Evolutionary conservation across 2,329 filamentous ascomycete species (phyloP), one percentile per base, ranked within the genome.

Genomic region (Cordyceps pruinosa): DNA sequence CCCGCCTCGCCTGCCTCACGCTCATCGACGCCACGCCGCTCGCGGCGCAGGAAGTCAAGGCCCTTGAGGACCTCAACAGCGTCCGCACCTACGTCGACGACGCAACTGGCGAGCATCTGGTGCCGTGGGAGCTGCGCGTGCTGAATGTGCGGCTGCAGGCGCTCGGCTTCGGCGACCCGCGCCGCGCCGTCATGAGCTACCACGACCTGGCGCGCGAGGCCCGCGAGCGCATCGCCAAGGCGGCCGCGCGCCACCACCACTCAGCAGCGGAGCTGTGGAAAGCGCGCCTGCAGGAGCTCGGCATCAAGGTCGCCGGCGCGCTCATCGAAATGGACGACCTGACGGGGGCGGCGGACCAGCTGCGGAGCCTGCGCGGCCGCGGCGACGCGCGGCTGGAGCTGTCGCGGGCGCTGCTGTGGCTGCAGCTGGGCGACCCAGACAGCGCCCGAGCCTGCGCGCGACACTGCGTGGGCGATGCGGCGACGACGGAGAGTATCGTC

Each of bases 271-370:
- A 79, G 61, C 64, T 87, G 6, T 97, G 93, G 93, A 84, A 82
- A 62, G 72, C 73, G 1, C 75, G 93, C 26, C 77, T 97, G 1
- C 74, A 78, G 1, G 91, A 97, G 61, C 76, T 97, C 2, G 92
- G 91, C 0, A 76, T 88, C 45, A 74, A 80, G 57, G 82, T 88
- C 1, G 82, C 82, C 0, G 80, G 82, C 15, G 85, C 87, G 0
- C 73, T 94, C 28, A 79, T 93, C 6, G 89, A 94, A 70, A 95
- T 97, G 85, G 90, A 90, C 9, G 93, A 99, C 67, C 69, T 95
- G 0, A 84, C 88, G 2, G 90, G 89, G 5, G 94, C 93, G 0
- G 84, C 81, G 1, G 77, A 86, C 30, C 90, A 95, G 65, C 74
- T 99, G 2, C 75, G 77, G 21, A 83, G 78, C 4, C 70, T 96